A percentile compares a stretch with the other conserved stretches of the same genome.
phyloP scores from a whole-genome alignment of 164 flowering plant genomes.

The Annona squamosa region DNA sequence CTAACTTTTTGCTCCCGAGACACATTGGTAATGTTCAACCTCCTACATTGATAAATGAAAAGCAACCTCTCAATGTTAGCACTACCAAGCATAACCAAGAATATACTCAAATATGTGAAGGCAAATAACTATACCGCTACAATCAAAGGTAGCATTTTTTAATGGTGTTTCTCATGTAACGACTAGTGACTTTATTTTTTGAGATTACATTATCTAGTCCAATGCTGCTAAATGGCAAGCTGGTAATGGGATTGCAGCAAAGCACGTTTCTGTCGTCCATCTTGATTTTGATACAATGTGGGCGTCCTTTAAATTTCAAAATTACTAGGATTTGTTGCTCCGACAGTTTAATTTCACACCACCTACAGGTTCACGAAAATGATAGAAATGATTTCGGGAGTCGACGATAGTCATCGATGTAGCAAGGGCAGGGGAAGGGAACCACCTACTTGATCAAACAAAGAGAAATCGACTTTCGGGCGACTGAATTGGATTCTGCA shows the following conservation, averaged over 20 bases:
- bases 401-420: no score
- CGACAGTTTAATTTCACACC: not conserved
- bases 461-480: no score
- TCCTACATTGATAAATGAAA: conserved; percentile 1
- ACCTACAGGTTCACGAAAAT: no score
- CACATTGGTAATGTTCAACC: conserved; percentile 3
- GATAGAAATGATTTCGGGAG: no score
- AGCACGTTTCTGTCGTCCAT: not conserved
- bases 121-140: not conserved
- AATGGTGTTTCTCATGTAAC: not conserved
- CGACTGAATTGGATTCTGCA: no score
- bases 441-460: no score
- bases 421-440: no score
- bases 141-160: not conserved
- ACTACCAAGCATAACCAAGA: not conserved
- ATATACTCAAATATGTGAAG: not conserved
- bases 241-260: not conserved
- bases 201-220: not conserved
- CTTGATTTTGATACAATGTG: not conserved
- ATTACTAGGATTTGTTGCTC: not conserved
- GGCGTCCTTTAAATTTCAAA: not conserved
- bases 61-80: conserved; percentile 1
- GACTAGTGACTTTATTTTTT: not conserved
- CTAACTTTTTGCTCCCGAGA: conserved; percentile 11
- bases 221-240: not conserved